These are phyloP conservation scores for Mycena citricolor DNA, from an alignment of 1,284 basidiomycete species.

Conservation along the genomic window DNA sequence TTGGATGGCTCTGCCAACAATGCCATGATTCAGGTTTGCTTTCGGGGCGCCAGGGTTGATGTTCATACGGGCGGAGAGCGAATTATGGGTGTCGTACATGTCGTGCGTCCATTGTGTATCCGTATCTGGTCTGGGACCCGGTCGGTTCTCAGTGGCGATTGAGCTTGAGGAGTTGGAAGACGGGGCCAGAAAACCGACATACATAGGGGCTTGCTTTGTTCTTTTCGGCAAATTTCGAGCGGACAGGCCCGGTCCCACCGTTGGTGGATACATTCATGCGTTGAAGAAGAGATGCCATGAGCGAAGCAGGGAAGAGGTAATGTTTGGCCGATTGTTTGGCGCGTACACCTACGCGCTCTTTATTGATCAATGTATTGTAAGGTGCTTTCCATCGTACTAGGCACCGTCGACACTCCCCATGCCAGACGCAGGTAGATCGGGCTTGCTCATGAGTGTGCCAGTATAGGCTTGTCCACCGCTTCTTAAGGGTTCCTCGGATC, in stretches of 20 bases:
- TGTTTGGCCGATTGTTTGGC: too few relatives aligned
- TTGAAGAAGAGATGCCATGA: slow-evolving; percentile 67
- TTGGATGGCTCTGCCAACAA: slow-evolving; percentile 51
- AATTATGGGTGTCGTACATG: slow-evolving; percentile 61
- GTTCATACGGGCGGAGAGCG: slow-evolving; percentile 61
- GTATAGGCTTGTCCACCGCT: too few relatives aligned
- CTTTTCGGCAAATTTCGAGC: slow-evolving; percentile 46
- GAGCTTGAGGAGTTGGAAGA: slow-evolving; percentile 24
- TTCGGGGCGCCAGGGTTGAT: slow-evolving; percentile 40
- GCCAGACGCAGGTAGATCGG: too few relatives aligned
- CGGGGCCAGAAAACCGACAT: slow-evolving; percentile 42
- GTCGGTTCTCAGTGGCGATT: slow-evolving; percentile 43
- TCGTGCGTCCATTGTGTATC: slow-evolving; percentile 74
- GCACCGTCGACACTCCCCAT: too few relatives aligned
- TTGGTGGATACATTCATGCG: slow-evolving; percentile 55
- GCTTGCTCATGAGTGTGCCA: too few relatives aligned
- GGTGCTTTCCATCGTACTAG: too few relatives aligned
- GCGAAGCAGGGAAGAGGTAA: slow-evolving; percentile 4
- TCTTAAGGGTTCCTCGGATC: too few relatives aligned
- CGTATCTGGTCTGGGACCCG: slow-evolving; percentile 61
- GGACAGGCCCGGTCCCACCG: slow-evolving; percentile 53
- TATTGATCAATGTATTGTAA: too few relatives aligned
- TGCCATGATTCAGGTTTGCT: slow-evolving; percentile 41
- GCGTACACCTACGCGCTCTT: too few relatives aligned
- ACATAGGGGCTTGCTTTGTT: slow-evolving; percentile 65